These are phyloP conservation scores for Biscogniauxia sp. DNA, from an alignment of 2,329 filamentous ascomycete species.

Conservation along the genomic window DNA sequence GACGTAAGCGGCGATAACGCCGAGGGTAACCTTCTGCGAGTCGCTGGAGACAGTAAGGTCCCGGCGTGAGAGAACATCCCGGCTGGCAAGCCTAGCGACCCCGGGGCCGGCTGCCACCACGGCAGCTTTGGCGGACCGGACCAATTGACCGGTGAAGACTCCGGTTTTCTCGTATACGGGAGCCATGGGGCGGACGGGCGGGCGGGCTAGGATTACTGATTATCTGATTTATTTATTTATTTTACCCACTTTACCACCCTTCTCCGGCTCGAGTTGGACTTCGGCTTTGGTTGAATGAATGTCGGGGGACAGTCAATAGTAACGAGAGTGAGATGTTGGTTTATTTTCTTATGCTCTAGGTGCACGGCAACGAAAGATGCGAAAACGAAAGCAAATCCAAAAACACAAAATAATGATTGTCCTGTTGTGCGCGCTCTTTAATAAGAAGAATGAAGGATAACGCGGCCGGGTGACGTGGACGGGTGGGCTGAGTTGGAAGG, in stretches of 20 bases:
- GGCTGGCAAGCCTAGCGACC: constrained; percentile 22
- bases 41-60: constrained; percentile 58
- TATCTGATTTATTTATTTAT: background rate
- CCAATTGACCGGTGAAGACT: constrained; percentile 20
- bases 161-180: constrained; percentile 22
- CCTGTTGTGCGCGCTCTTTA: background rate
- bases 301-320: too few relatives aligned
- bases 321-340: too few relatives aligned
- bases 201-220: background rate
- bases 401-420: background rate
- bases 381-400: too few relatives aligned
- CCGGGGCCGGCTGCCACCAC: constrained; percentile 26
- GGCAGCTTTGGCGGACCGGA: constrained; percentile 27
- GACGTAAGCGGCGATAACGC: constrained; percentile 68
- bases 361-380: too few relatives aligned
- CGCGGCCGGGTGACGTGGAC: constrained; percentile 18
- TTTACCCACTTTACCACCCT: background rate
- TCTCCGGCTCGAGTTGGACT: too few relatives aligned
- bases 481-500: constrained; percentile 15
- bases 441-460: background rate
- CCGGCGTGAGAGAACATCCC: constrained; percentile 43
- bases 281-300: too few relatives aligned
- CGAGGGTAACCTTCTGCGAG: constrained; percentile 69
- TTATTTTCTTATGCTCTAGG: too few relatives aligned
- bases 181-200: constrained; percentile 20